Percentiles rank a stretch among this genome's conserved stretches.
phyloP scores from a whole-genome alignment of 352 stramenopile genomes.

The Discostella stelligera region DNA sequence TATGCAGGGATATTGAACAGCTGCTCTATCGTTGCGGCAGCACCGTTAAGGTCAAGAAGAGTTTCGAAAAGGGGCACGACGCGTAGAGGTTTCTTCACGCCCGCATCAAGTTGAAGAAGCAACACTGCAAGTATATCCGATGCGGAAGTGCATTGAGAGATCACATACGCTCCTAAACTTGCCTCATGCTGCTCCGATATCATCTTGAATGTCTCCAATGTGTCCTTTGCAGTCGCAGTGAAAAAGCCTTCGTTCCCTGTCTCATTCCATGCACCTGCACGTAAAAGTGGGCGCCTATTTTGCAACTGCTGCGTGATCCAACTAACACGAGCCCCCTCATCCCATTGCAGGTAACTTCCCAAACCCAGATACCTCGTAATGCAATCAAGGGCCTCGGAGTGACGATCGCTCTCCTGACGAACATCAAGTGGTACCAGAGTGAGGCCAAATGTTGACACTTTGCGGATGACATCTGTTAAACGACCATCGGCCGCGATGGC shows the following conservation, averaged over 20 bases:
- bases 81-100: conserved; percentile 78
- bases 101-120: conserved; percentile 82
- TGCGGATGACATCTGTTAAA: conserved; percentile 84
- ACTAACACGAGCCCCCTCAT: conserved; percentile 78
- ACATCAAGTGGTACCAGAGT: conserved; percentile 86
- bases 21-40: conserved; percentile 54
- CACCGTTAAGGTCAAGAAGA: conserved; percentile 84
- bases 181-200: conserved; percentile 73
- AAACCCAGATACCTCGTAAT: conserved; percentile 8
- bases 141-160: conserved; percentile 84
- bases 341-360: conserved; percentile 61
- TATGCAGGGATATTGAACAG: conserved; percentile 71
- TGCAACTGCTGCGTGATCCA: conserved; percentile 83
- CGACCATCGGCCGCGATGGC: conserved; percentile 77
- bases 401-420: conserved; percentile 81
- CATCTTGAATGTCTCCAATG: conserved; percentile 80
- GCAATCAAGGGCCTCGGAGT: conserved; percentile 56
- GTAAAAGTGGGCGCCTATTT: conserved; percentile 76
- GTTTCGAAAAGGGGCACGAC: conserved; percentile 89
- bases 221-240: conserved; percentile 60
- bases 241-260: conserved; percentile 51
- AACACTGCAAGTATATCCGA: conserved; percentile 87
- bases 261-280: conserved; percentile 52
- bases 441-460: conserved; percentile 83
- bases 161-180: conserved; percentile 86